phyloP scores from a whole-genome alignment of 1,284 basidiomycete genomes.

The Cutaneotrichosporon spelunceum region DNA sequence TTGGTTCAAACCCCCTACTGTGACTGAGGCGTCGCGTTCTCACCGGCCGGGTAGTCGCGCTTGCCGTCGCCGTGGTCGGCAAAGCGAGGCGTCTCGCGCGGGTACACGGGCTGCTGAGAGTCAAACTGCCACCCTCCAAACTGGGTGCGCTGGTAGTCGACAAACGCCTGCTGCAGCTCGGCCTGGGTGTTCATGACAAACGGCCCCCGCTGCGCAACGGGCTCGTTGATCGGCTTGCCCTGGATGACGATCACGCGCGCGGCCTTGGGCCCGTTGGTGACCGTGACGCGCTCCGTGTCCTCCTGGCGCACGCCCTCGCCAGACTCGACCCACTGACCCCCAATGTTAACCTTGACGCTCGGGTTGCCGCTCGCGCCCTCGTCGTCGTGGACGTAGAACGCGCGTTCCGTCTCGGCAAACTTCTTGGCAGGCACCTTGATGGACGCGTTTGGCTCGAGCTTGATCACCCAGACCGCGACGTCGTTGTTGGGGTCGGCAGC shows the following conservation, averaged over 20 bases:
- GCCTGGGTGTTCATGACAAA: constrained; percentile 25
- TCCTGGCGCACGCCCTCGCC: constrained; percentile 11
- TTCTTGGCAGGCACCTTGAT: constrained; percentile 21
- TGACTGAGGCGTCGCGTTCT: neutral
- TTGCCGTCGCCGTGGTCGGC: constrained; percentile 18
- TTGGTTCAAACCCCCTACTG: neutral
- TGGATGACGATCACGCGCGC: constrained; percentile 21
- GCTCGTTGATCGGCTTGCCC: constrained; percentile 21
- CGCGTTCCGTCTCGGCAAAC: constrained; percentile 14
- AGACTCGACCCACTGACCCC: constrained; percentile 14
- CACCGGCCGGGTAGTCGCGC: constrained; percentile 14
- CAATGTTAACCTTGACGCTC: constrained; percentile 13
- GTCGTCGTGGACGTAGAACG: constrained; percentile 21
- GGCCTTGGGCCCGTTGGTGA: constrained; percentile 10
- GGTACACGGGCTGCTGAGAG: constrained; percentile 11
- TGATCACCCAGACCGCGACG: constrained; percentile 22
- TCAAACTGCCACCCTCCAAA: constrained; percentile 20
- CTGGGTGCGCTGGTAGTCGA: constrained; percentile 18
- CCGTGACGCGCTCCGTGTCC: constrained; percentile 9
- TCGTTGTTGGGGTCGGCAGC: constrained; percentile 19
- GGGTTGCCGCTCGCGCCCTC: neutral
- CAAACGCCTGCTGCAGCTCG: constrained; percentile 19
- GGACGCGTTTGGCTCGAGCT: constrained; percentile 14
- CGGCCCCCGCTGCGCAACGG: constrained; percentile 21
- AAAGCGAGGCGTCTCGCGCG: constrained; percentile 12